Percentiles rank a stretch among this genome's conserved stretches.
These are phyloP conservation scores for Porcisia deanei DNA, from an alignment of 208 protist species.

Conservation along the genomic window DNA sequence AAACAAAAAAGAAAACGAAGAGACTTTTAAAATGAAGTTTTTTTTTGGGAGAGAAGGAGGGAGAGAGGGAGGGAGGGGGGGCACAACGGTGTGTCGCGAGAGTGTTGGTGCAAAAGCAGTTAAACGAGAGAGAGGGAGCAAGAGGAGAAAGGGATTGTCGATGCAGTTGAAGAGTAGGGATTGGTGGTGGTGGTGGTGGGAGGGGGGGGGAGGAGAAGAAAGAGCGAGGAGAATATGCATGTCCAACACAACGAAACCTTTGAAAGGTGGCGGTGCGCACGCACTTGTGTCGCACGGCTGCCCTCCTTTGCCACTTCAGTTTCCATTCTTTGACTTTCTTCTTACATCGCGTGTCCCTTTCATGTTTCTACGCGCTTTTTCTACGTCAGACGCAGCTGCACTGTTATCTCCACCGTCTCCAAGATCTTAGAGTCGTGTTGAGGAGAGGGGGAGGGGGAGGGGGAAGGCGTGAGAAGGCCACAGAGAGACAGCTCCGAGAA, in stretches of 20 bases:
- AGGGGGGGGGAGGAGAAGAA: neutral
- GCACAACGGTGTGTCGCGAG: no score
- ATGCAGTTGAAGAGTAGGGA: no score
- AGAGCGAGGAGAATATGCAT: slow-evolving; percentile 5
- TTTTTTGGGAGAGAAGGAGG: no score
- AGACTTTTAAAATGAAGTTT: no score
- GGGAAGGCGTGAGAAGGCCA: neutral
- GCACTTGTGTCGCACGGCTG: neutral
- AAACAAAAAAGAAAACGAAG: neutral
- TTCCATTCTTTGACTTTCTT: neutral
- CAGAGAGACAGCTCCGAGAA: neutral
- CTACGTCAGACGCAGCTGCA: neutral
- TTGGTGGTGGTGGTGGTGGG: neutral
- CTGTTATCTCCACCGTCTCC: neutral
- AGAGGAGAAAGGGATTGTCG: neutral
- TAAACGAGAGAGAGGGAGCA: neutral
- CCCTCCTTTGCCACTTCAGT: neutral
- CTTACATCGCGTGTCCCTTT: neutral
- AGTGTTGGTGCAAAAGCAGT: neutral
- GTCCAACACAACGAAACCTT: neutral
- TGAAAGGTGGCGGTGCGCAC: neutral
- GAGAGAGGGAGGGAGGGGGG: no score
- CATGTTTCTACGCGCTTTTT: neutral
- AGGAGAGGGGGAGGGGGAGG: neutral
- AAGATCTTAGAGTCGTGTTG: neutral